A percentile compares a stretch with the other conserved stretches of the same genome.
phyloP scores from a whole-genome alignment of 2,329 filamentous ascomycete genomes.

The Corniculantispora saksenae region DNA sequence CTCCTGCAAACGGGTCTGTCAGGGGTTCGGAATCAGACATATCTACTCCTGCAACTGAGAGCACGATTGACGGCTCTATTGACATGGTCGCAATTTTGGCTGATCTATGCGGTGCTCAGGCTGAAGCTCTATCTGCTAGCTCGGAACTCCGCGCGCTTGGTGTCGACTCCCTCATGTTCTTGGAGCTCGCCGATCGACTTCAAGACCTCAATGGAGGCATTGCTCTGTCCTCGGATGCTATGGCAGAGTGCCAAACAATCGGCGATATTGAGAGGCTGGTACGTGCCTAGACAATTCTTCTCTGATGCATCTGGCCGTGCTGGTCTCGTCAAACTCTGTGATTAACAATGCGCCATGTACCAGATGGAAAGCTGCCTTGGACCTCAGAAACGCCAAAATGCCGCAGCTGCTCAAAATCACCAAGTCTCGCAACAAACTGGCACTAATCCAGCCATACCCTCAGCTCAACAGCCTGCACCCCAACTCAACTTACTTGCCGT shows the following conservation, averaged over 20 bases:
- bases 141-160: not conserved
- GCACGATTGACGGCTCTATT: not conserved
- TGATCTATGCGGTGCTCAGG: not conserved
- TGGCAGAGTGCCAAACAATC: not conserved
- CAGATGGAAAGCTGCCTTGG: not conserved
- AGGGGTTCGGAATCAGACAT: not conserved
- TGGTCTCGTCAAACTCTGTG: not conserved
- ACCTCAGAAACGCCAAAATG: not conserved
- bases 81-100: not conserved
- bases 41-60: not conserved
- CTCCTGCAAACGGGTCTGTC: not conserved
- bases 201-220: not conserved
- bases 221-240: not conserved
- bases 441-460: not conserved
- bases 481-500: not conserved
- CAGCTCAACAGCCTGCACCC: not conserved
- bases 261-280: conserved; percentile 4
- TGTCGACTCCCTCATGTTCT: not conserved
- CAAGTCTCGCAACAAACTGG: not conserved
- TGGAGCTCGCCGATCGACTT: not conserved
- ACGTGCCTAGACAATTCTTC: not conserved
- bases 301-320: not conserved
- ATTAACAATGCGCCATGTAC: not conserved
- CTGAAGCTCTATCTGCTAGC: not conserved
- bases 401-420: not conserved